Conservation (phyloP, 495 filamentous ascomycete genomes). For the Halenospora varia region DNA sequence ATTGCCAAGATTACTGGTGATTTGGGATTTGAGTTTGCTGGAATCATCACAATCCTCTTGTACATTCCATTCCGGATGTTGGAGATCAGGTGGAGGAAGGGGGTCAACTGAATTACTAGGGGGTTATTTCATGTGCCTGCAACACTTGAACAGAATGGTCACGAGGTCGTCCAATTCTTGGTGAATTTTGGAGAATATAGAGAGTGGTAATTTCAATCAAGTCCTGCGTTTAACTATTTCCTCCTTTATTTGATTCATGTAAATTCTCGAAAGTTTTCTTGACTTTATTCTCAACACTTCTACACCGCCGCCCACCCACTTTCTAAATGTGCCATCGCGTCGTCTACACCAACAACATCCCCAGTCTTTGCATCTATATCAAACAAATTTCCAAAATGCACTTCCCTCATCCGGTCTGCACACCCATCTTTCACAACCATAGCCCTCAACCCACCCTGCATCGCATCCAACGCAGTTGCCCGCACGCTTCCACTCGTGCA, state of each 20-base stretch:
- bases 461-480: slow-evolving; percentile 30
- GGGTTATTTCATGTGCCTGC: not conserved
- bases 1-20: slow-evolving; percentile 50
- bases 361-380: slow-evolving; percentile 34
- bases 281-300: not conserved
- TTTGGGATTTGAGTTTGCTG: slow-evolving; percentile 55
- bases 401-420: slow-evolving; percentile 30
- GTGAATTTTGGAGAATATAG: not conserved
- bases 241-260: too few species aligned
- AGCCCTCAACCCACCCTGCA: slow-evolving; percentile 31
- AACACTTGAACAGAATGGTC: not conserved
- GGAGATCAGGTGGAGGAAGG: slow-evolving; percentile 25
- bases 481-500: slow-evolving; percentile 34
- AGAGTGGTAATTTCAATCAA: too few species aligned
- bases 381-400: slow-evolving; percentile 31
- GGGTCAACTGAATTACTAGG: not conserved
- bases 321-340: slow-evolving; percentile 28
- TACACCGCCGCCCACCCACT: slow-evolving; percentile 22
- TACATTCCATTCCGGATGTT: slow-evolving; percentile 40
- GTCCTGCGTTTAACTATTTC: too few species aligned
- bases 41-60: slow-evolving; percentile 40
- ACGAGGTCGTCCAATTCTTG: not conserved
- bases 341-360: slow-evolving; percentile 30
- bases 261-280: too few species aligned
- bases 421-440: slow-evolving; percentile 31